These are phyloP conservation scores for Leucosporidium scottii DNA, from an alignment of 768 basidiomycete species.

Conservation along the genomic window DNA sequence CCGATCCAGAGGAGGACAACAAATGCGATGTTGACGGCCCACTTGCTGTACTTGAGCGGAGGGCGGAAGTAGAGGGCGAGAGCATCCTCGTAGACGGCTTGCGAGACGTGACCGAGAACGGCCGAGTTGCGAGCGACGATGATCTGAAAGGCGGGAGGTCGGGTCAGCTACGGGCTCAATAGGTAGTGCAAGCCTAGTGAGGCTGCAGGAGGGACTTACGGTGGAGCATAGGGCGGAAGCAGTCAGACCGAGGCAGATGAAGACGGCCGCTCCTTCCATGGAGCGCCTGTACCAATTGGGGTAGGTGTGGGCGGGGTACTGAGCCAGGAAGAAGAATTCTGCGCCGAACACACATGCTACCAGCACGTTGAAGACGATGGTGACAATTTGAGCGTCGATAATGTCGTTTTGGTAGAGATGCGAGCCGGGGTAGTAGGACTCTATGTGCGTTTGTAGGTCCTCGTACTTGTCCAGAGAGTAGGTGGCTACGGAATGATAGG, in stretches of 20 bases:
- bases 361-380: constrained; percentile 31
- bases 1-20: constrained; percentile 21
- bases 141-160: constrained; percentile 1
- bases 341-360: constrained; percentile 38
- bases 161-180: no score
- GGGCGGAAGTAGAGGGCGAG: constrained; percentile 22
- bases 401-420: constrained; percentile 33
- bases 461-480: constrained; percentile 31
- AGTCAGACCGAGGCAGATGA: constrained; percentile 23
- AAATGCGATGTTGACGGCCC: constrained; percentile 28
- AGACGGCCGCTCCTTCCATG: constrained; percentile 23
- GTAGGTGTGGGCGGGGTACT: constrained; percentile 20
- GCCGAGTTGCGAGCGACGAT: constrained; percentile 23
- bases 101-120: constrained; percentile 9
- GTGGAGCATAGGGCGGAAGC: constrained; percentile 22
- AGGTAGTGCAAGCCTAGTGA: no score
- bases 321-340: constrained; percentile 36
- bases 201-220: constrained; percentile 2
- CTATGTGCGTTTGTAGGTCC: constrained; percentile 27
- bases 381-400: constrained; percentile 24
- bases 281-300: constrained; percentile 32
- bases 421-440: constrained; percentile 8
- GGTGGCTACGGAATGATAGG: constrained; percentile 8
- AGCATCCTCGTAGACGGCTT: not conserved
- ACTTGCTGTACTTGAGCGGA: constrained; percentile 19